Base-by-base conservation (phyloP, 768 basidiomycete species). In the Pulveroboletus sp. region DNA sequence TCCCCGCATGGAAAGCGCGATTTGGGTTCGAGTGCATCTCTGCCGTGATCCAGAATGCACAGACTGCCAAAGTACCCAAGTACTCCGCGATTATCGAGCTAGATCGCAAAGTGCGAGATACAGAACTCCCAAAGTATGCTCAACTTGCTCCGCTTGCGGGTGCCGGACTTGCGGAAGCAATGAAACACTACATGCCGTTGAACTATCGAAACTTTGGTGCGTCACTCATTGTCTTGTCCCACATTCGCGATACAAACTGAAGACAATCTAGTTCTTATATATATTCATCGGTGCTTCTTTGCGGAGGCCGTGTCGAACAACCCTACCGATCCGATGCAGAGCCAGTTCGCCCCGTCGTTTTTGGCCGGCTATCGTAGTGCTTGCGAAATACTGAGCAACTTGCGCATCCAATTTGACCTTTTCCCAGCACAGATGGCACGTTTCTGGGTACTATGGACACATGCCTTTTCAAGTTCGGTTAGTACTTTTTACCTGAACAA, bases 261-360 rank as follows among this genome's bases (percentile, higher is more conserved):
- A 24, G 37, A 32, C 5, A 5, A 24, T 5, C 2, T 48, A 87
- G 85, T 82, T n/a, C 71, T 87, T 27, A 67, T 87, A 9, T 86
- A 86, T 60, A 77, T 87, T 42, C 85, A 87, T 61, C 82, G 87
- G 14, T 81, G 83, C 56, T 88, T 85, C 72, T 87, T 89, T 55
- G 82, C 85, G 4, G 82, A 86, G 59, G 87, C 85, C 4, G 74
- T 89, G 31, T 73, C 75, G 20, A 84, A 78, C 43, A 77, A 78
- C 49, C 80, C 87, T 5, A 65, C 67, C 6, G 80, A 88, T 63
- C 87, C 87, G 20, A 78, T 89, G 65, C 79, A 77, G 63, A 84
- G 81, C 55, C 78, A 72, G 47, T 86, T 81, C 55, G 82, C 80
- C 7, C 78, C 81, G 4, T 83, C 82, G 4, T 84, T 85, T 64